Evolutionary conservation across 306 rosid genomes (phyloP).

Genomic region (Pterocarpus macrocarpus): DNA sequence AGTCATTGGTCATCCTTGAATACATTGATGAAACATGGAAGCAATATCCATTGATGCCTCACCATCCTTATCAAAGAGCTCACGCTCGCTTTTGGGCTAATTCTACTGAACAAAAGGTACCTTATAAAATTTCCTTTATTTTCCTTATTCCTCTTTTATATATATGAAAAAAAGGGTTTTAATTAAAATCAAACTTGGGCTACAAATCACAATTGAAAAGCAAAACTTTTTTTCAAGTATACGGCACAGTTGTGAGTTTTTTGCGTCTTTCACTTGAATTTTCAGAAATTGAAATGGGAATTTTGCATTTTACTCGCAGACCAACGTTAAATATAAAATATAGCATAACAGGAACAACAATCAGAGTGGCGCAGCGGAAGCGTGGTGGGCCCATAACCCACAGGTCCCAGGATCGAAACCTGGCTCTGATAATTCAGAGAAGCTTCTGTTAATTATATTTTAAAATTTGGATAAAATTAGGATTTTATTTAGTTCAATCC

Average conservation of each 20-base stretch:
- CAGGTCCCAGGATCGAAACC: not conserved
- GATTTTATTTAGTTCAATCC: too few species aligned
- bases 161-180: too few species aligned
- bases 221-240: too few species aligned
- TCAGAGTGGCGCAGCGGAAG: not conserved
- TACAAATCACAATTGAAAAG: too few species aligned
- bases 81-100: slow-evolving; percentile 47
- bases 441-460: not conserved
- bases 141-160: not conserved
- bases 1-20: slow-evolving; percentile 51
- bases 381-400: not conserved
- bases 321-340: too few species aligned
- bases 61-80: slow-evolving; percentile 50
- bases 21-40: slow-evolving; percentile 48
- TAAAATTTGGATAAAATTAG: too few species aligned
- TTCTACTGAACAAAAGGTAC: slow-evolving; percentile 44
- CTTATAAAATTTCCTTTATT: not conserved
- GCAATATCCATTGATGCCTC: slow-evolving; percentile 49
- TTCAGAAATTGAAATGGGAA: too few species aligned
- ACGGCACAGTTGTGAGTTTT: too few species aligned
- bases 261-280: too few species aligned
- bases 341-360: not conserved
- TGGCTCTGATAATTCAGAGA: not conserved
- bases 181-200: not conserved
- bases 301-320: too few species aligned